Percentiles rank a stretch among this genome's conserved stretches.
Evolutionary conservation across 31 red algal genomes (phyloP).

Genomic region (Odonthalia washingtoniensis): DNA sequence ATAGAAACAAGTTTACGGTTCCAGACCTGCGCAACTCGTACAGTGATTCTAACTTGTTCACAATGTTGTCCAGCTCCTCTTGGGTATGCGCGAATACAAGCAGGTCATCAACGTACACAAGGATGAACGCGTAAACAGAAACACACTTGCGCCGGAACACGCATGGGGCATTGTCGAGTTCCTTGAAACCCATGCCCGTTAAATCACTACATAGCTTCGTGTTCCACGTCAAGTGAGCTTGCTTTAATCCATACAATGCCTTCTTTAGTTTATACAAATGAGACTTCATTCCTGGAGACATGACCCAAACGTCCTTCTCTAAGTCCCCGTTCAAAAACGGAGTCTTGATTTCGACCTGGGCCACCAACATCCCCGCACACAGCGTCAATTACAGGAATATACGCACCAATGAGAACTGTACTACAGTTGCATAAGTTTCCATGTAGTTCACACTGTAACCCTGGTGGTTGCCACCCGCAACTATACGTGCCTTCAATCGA

Average conservation of each 20-base stretch:
- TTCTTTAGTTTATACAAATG: no score
- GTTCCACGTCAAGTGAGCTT: background rate
- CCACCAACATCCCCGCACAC: background rate
- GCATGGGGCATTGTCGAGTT: no score
- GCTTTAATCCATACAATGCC: constrained; percentile 6
- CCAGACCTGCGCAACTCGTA: no score
- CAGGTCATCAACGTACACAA: constrained; percentile 1
- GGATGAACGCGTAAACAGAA: no score
- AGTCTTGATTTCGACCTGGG: constrained; percentile 8
- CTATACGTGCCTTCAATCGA: constrained; percentile 17
- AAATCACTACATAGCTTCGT: background rate
- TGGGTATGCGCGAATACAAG: no score
- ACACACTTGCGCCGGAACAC: no score
- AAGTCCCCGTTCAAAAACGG: constrained; percentile 23
- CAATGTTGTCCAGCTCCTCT: no score
- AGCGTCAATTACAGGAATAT: constrained; percentile 13
- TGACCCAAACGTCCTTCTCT: background rate
- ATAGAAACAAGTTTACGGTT: no score
- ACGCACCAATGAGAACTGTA: constrained; percentile 17
- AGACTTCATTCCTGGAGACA: no score
- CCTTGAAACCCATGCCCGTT: no score
- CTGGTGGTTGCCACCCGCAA: constrained; percentile 38
- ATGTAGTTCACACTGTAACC: background rate
- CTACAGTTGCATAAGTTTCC: constrained; percentile 29
- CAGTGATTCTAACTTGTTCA: no score